Conservation (phyloP, 192 early-diverging fungal species). For the Gamsiella multidivaricata region DNA sequence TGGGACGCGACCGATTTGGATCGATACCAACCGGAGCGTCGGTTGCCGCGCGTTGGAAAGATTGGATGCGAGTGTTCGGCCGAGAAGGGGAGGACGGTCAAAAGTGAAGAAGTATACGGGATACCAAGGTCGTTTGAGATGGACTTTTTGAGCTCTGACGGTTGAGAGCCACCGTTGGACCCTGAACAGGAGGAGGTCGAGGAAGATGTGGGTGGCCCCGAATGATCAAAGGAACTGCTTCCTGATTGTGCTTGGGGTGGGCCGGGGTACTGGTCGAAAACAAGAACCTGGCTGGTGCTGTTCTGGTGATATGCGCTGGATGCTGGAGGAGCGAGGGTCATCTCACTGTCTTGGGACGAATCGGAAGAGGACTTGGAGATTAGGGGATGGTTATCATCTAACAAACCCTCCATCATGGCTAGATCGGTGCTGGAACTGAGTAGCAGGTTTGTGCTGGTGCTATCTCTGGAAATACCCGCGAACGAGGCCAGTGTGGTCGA, state of each 20-base stretch:
- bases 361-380: too few relatives aligned
- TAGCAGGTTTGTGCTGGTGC: conserved; percentile 12
- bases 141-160: background rate
- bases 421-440: conserved; percentile 44
- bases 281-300: conserved; percentile 43
- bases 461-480: background rate
- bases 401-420: conserved; percentile 30
- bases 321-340: conserved; percentile 9
- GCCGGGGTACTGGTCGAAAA: conserved; percentile 27
- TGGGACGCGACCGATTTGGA: conserved; percentile 52
- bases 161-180: background rate
- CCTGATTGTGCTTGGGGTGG: background rate
- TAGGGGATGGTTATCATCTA: conserved; percentile 4
- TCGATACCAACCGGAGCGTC: conserved; percentile 47
- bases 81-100: conserved; percentile 49
- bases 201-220: conserved; percentile 6
- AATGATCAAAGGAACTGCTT: background rate
- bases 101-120: conserved; percentile 36
- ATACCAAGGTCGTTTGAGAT: conserved; percentile 35
- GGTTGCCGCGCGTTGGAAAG: conserved; percentile 43
- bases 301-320: conserved; percentile 6
- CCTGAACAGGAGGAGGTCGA: background rate
- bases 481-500: conserved; percentile 25
- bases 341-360: conserved; percentile 32
- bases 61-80: conserved; percentile 44